Evolutionary conservation across 176 grass and related monocot species (phyloP), one percentile per base, ranked within the genome.

Genomic region (Lolium rigidum): DNA sequence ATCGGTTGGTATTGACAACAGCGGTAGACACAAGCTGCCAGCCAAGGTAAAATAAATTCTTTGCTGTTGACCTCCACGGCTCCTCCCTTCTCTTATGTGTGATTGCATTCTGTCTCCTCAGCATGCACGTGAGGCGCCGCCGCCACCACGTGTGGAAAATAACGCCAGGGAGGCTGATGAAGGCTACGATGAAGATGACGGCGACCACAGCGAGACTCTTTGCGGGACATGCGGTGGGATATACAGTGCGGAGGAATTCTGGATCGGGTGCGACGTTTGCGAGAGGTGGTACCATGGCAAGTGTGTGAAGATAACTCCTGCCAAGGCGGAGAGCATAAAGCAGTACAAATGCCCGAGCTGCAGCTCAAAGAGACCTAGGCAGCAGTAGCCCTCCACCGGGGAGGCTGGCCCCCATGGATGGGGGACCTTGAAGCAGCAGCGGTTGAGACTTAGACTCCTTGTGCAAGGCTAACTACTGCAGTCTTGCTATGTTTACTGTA

Each of bases 331-430:
- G 20, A 96, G 92, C 78, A 99, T 99, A 87, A 99, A 96, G 83
- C 97, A 99, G 76, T 99, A 99, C 60, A 99, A 99, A 82, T 99
- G 97, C 85, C 97, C 97, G 2, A 94, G 87, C 86, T 99, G 94
- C 92, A 98, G 89, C 81, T 87, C 87, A 13, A 92, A 95, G 85
- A 94, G 88, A 92, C 92, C 89, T 76, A 93, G 94, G 79, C 90
- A 71, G 74, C 51, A 88, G 68, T 62, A 90, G 41, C 74, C 77
- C 58, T 85, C 69, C 15, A 1, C 16, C 49, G 58, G 11, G 68
- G 64, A 65, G 72, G 60, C 26, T 6, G 10, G 20, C 15, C 56
- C 76, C 82, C 55, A 66, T 73, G 8, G 35, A 79, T 26, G 80
- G 73, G 77, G 74, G 51, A 35, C 22, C 26, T 52, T 80, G 71